These are phyloP conservation scores for Trichoderma semiorbis DNA, from an alignment of 2,329 filamentous ascomycete genomes.

Conservation along the genomic window DNA sequence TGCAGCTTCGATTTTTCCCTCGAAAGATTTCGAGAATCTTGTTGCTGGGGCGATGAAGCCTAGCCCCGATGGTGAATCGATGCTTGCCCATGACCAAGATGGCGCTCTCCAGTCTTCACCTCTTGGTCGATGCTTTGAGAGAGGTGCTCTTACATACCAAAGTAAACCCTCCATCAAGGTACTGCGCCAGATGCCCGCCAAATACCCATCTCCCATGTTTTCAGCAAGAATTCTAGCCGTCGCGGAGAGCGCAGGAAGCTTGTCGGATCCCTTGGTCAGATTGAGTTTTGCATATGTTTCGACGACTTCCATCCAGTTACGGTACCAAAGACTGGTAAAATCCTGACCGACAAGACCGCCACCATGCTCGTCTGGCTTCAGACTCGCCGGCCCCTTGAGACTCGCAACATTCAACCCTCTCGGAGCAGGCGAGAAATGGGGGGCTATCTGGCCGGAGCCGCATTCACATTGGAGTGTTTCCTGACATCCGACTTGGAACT, in stretches of 20 bases:
- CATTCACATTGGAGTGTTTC: not conserved
- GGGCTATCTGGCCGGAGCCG: not conserved
- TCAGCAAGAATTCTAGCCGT: not conserved
- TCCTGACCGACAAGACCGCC: not conserved
- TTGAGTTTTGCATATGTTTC: conserved; percentile 4
- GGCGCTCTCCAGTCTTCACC: not conserved
- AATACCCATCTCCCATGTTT: not conserved
- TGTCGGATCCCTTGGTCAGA: conserved; percentile 5
- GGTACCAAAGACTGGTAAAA: not conserved
- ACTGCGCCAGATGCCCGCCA: not conserved
- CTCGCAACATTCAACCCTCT: not conserved
- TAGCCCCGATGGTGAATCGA: not conserved
- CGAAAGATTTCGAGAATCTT: not conserved
- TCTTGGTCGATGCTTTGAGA: not conserved
- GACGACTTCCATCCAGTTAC: not conserved
- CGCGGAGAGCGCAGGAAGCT: not conserved
- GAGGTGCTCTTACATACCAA: not conserved
- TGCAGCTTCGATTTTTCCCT: not conserved
- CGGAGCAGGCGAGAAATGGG: not conserved
- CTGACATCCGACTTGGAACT: not conserved
- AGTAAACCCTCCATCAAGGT: not conserved
- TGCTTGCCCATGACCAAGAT: conserved; percentile 1
- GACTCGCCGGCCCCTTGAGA: not conserved
- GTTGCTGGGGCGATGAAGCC: not conserved
- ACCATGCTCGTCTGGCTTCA: not conserved